Evolutionary conservation across 345 rosid genomes (phyloP), one percentile per base, ranked within the genome.

Genomic region (Linum lewisii): DNA sequence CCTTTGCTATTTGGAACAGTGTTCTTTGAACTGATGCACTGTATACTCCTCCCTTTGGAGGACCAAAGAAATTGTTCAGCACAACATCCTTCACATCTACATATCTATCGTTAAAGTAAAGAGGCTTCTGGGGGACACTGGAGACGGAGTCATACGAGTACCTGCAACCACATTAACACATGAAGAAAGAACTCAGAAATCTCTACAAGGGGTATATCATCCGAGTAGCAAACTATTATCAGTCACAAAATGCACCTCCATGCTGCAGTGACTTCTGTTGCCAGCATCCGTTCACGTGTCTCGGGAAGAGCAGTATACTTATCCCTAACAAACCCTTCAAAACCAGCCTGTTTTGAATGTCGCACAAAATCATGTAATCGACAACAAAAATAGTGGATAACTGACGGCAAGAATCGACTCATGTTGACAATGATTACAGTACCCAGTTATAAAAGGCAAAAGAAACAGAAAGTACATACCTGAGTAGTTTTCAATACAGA

Each of bases 11-110:
- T 16, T 81, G 83, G 65, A 79, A 88, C 34, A 92, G 90, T 47
- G 97, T 86, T 73, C 87, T 79, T 70, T 92, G 98, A n/a, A 88
- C 97, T n/a, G 97, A 92, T 56, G 97, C 79, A 59, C 97, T 88
- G 71, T 92, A 92, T 23, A 88, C 84, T 67, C 97, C 98, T 70
- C 66, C 86, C 72, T 77, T 80, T 2, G 97, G 82, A 55, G 81
- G 81, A 61, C 98, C 98, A 65, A 84, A 84, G 83, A 92, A 88
- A 42, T 91, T 79, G 15, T 69, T 80, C 70, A 72, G 59, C 73
- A 88, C 26, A 64, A 69, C 79, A 25, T 76, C 75, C 72, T 86
- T 88, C 61, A 79, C 89, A 21, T 78, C 84, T 66, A 62, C 42
- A 64, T 79, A 86, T 67, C 77, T 76, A 66, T 86, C 87, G 14